Percentiles rank a stretch among this genome's conserved stretches.
These are phyloP conservation scores for Rhizopogon rudus DNA, from an alignment of 768 basidiomycete genomes.

Conservation along the genomic window DNA sequence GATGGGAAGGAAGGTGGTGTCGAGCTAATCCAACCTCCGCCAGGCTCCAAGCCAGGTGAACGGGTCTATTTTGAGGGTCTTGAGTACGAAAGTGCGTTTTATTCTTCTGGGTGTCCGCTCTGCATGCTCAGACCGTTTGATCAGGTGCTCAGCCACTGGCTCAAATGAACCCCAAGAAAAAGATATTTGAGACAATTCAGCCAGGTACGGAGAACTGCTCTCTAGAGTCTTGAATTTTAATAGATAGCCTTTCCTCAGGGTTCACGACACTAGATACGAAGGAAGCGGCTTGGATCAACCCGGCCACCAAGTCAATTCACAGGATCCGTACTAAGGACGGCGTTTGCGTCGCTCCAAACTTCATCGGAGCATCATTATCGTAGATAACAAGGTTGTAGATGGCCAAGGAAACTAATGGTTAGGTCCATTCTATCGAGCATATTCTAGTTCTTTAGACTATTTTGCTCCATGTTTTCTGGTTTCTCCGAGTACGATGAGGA, in stretches of 20 bases:
- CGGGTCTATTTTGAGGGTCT: conserved; percentile 92
- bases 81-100: conserved; percentile 68
- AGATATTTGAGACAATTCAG: conserved; percentile 96
- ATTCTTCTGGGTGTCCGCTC: neutral
- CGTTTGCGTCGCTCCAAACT: conserved; percentile 70
- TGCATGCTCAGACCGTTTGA: conserved; percentile 1
- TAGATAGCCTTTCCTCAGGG: conserved; percentile 33
- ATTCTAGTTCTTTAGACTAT: neutral
- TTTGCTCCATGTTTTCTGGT: neutral
- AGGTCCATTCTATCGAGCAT: neutral
- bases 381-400: conserved; percentile 32
- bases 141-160: conserved; percentile 62
- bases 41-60: conserved; percentile 84
- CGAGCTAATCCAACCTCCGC: conserved; percentile 87
- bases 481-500: conserved; percentile 6
- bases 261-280: conserved; percentile 85
- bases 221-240: conserved; percentile 2
- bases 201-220: conserved; percentile 47
- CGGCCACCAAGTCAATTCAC: conserved; percentile 71
- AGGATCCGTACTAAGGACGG: conserved; percentile 85
- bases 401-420: neutral
- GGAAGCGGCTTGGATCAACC: conserved; percentile 94
- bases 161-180: conserved; percentile 97
- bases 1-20: conserved; percentile 88
- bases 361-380: conserved; percentile 90